phyloP scores from a whole-genome alignment of 202 grass and related monocot species.

The Schoenoplectus tabernaemontani region DNA sequence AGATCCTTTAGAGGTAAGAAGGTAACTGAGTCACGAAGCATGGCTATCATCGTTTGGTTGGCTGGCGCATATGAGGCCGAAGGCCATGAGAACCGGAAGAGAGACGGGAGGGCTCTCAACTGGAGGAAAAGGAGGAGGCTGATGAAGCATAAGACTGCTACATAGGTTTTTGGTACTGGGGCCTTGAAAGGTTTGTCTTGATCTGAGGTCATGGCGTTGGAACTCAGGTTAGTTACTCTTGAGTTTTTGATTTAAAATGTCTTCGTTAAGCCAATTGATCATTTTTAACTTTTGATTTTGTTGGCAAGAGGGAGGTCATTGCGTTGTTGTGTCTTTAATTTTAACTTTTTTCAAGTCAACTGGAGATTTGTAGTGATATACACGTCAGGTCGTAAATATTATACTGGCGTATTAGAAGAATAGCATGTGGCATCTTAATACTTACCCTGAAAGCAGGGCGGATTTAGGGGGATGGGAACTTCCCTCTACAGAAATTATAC shows the following conservation, averaged over 20 bases:
- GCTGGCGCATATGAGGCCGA: background rate
- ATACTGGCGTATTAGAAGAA: background rate
- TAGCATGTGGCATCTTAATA: background rate
- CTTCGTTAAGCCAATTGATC: background rate
- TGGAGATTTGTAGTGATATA: background rate
- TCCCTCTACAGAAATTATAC: no score
- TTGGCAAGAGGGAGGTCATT: background rate
- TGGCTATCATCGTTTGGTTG: background rate
- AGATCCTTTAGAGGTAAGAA: slow-evolving; percentile 38
- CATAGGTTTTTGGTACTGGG: background rate
- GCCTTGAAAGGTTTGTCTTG: background rate
- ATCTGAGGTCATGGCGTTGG: background rate
- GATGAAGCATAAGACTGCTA: background rate
- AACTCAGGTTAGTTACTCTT: background rate
- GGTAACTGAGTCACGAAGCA: slow-evolving; percentile 13
- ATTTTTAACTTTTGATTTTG: background rate
- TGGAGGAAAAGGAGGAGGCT: background rate
- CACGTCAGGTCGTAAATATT: background rate
- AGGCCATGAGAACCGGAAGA: background rate
- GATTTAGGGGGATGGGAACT: no score
- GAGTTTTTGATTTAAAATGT: background rate
- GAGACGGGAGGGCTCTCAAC: background rate
- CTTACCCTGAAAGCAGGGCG: background rate
- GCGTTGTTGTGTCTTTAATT: background rate
- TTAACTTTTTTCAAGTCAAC: background rate